A percentile compares a stretch with the other conserved stretches of the same genome.
Conservation (phyloP, 352 stramenopile genomes). For the Saprolegnia parasitica region DNA sequence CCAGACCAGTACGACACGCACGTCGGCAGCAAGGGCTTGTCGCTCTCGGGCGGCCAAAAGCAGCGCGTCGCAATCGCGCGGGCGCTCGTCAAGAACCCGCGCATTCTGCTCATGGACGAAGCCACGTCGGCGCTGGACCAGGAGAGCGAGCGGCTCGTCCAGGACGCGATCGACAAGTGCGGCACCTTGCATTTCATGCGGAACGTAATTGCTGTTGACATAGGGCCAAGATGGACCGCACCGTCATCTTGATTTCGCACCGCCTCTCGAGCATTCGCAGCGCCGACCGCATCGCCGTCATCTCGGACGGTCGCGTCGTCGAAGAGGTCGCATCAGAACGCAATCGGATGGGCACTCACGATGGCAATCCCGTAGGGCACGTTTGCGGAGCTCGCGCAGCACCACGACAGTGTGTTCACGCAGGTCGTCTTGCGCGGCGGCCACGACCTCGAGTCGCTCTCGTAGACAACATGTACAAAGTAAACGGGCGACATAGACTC, state of each 20-base stretch:
- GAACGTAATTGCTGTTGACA: slow-evolving; percentile 23
- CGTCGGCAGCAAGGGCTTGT: slow-evolving; percentile 62
- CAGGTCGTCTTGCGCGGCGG: slow-evolving; percentile 50
- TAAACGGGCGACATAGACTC: too few relatives aligned
- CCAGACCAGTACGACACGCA: slow-evolving; percentile 73
- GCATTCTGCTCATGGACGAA: slow-evolving; percentile 76
- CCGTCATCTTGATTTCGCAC: slow-evolving; percentile 96
- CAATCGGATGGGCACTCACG: neutral
- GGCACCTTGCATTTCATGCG: neutral
- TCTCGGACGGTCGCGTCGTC: slow-evolving; percentile 80
- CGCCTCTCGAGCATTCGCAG: slow-evolving; percentile 91
- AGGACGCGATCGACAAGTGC: slow-evolving; percentile 51
- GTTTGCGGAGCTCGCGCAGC: slow-evolving; percentile 54
- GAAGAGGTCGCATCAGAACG: slow-evolving; percentile 45
- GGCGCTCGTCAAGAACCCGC: slow-evolving; percentile 65
- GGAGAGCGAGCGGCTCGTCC: slow-evolving; percentile 70
- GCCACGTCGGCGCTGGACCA: slow-evolving; percentile 69
- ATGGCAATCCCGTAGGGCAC: slow-evolving; percentile 36
- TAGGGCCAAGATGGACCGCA: slow-evolving; percentile 82
- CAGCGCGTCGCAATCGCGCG: slow-evolving; percentile 75
- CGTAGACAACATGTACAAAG: neutral
- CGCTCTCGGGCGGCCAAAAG: slow-evolving; percentile 73
- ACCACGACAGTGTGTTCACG: slow-evolving; percentile 63
- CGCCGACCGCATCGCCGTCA: slow-evolving; percentile 88
- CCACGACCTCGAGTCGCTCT: slow-evolving; percentile 8